Evolutionary conservation across 108 stramenopile species (phyloP).

Genomic region (Aurantiochytrium sp.): DNA sequence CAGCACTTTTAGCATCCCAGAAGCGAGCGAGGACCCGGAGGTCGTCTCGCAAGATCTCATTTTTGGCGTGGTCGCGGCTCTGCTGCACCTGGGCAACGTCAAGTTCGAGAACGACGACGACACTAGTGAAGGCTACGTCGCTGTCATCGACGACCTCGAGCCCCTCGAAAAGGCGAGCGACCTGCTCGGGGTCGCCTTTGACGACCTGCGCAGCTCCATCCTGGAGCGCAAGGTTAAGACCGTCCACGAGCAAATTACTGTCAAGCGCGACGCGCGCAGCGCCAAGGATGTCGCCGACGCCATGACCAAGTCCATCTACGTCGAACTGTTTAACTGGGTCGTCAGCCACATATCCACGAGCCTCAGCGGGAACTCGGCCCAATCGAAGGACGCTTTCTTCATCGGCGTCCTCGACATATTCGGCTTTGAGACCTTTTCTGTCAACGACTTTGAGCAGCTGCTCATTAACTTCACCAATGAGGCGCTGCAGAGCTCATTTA

Average conservation of each 20-base stretch:
- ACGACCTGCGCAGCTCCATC: neutral
- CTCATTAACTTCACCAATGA: conserved; percentile 46
- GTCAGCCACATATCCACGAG: neutral
- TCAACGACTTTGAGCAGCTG: conserved; percentile 42
- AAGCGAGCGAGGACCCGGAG: no score
- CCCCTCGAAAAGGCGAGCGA: neutral
- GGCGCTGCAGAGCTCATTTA: conserved; percentile 36
- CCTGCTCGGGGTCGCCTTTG: neutral
- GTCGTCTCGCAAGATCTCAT: neutral
- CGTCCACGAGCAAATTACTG: neutral
- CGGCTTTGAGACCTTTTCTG: conserved; percentile 73
- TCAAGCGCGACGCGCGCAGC: neutral
- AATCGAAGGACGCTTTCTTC: conserved; percentile 40
- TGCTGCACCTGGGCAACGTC: conserved; percentile 44
- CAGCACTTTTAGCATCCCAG: neutral
- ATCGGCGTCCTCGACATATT: conserved; percentile 94
- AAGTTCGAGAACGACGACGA: neutral
- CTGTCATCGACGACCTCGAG: neutral
- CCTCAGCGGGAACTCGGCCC: neutral
- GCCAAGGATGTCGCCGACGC: conserved; percentile 38
- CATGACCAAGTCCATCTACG: conserved; percentile 38
- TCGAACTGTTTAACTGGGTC: conserved; percentile 43
- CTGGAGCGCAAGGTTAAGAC: neutral
- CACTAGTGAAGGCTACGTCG: neutral
- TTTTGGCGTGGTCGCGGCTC: conserved; percentile 24